phyloP scores from a whole-genome alignment of 805 yeast species.

The Wickerhamia fluorescens region DNA sequence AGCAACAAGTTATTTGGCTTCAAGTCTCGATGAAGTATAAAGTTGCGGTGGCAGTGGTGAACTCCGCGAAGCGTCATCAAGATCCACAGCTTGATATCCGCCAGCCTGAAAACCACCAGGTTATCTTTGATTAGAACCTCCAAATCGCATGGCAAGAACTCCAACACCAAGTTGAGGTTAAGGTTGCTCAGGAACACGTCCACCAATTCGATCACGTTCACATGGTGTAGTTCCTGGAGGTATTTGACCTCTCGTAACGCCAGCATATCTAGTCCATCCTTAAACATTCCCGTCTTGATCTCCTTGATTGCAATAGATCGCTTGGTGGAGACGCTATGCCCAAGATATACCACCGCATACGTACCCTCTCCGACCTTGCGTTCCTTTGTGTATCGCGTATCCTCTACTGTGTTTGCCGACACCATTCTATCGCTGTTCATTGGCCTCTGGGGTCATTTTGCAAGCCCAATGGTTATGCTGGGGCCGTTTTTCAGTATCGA shows the following conservation, averaged over 20 bases:
- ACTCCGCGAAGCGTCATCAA: conserved; percentile 91
- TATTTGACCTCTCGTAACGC: conserved; percentile 92
- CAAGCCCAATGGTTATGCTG: too few relatives aligned
- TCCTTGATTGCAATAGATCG: conserved; percentile 86
- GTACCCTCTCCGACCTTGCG: conserved; percentile 98
- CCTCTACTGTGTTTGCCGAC: too few relatives aligned
- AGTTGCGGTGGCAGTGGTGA: conserved; percentile 91
- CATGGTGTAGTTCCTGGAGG: conserved; percentile 68
- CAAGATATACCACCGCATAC: conserved; percentile 91
- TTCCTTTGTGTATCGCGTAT: conserved; percentile 41
- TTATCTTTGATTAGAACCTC: conserved; percentile 85
- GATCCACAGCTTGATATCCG: conserved; percentile 90
- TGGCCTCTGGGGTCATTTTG: too few relatives aligned
- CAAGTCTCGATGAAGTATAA: conserved; percentile 84
- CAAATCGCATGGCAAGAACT: conserved; percentile 85
- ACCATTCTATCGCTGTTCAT: too few relatives aligned
- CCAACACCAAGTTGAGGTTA: conserved; percentile 79
- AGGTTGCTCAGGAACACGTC: conserved; percentile 73
- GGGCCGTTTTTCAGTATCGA: too few relatives aligned
- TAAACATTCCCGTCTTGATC: conserved; percentile 88
- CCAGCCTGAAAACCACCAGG: conserved; percentile 66
- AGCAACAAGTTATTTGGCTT: conserved; percentile 87
- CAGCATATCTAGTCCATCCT: conserved; percentile 96
- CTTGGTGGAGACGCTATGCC: conserved; percentile 49
- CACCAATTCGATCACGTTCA: conserved; percentile 76